Conservation (phyloP, 768 basidiomycete species). For the Auricularia auricula-judae region DNA sequence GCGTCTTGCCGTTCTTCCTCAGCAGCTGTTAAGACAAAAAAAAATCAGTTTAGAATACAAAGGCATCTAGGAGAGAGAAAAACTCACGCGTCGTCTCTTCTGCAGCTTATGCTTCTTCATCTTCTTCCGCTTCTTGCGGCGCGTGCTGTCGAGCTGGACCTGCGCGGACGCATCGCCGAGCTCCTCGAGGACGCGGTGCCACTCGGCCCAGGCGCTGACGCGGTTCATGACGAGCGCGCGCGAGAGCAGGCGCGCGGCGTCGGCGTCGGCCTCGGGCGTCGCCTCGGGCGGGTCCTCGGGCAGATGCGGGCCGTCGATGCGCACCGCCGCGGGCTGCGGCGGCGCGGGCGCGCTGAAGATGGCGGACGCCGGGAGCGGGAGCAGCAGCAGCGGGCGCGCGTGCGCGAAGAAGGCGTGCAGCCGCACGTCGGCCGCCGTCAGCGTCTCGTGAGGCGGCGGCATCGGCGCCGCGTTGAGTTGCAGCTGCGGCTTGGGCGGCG, state of each 20-base stretch:
- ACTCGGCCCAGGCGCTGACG: not conserved
- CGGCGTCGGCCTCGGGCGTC: not conserved
- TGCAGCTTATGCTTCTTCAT: constrained; percentile 1
- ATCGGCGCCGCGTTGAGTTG: not conserved
- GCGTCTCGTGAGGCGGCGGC: constrained; percentile 2
- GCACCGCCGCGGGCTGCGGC: not conserved
- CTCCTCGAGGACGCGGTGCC: not conserved
- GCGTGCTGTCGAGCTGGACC: not conserved
- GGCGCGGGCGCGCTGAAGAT: constrained; percentile 5
- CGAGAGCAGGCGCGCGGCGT: not conserved
- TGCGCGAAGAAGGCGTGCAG: constrained; percentile 12
- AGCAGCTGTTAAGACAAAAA: not conserved
- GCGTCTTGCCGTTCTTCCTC: not conserved
- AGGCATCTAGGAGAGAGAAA: not conserved
- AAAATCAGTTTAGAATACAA: not conserved
- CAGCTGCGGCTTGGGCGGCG: not conserved
- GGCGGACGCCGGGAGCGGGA: constrained; percentile 3
- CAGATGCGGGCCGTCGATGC: not conserved
- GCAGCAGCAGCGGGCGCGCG: constrained; percentile 9
- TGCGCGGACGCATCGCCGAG: not conserved
- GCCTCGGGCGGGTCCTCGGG: not conserved
- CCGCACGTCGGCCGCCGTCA: constrained; percentile 7
- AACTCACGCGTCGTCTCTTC: not conserved
- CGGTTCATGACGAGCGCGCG: not conserved
- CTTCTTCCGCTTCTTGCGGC: constrained; percentile 1